These are phyloP conservation scores for Sanghuangporus baumii DNA, from an alignment of 1,284 basidiomycete genomes.

Conservation along the genomic window DNA sequence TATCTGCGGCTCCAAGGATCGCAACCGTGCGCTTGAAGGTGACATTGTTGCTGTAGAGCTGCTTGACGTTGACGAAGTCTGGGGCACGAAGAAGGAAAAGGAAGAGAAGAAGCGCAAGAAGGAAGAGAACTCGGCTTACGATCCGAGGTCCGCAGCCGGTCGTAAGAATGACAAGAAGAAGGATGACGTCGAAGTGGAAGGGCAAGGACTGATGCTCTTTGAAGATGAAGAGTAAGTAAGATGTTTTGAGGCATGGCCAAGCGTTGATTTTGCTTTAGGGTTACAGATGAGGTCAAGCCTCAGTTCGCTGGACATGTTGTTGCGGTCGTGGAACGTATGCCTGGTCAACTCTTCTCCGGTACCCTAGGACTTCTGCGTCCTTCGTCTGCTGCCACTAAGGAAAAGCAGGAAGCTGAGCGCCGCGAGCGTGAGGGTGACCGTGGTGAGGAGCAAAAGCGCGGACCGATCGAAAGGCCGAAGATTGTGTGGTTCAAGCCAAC, in stretches of 20 bases:
- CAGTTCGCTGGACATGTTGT: conserved; percentile 97
- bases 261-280: conserved; percentile 40
- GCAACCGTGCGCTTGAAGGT: conserved; percentile 96
- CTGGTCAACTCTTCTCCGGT: conserved; percentile 97
- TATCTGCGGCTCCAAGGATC: conserved; percentile 97
- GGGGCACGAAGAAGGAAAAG: conserved; percentile 99
- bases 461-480: conserved; percentile 86
- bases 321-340: conserved; percentile 97
- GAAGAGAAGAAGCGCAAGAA: conserved; percentile 99
- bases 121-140: conserved; percentile 95
- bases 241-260: conserved; percentile 4
- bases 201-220: conserved; percentile 92
- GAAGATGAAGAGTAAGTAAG: conserved; percentile 87
- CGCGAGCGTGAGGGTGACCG: conserved; percentile 93
- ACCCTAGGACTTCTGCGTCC: conserved; percentile 94
- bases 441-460: conserved; percentile 72
- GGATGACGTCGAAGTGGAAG: conserved; percentile 99
- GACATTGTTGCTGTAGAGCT: conserved; percentile 99
- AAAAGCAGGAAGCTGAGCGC: conserved; percentile 98
- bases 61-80: conserved; percentile 96
- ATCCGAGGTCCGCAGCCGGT: conserved; percentile 65
- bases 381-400: conserved; percentile 96
- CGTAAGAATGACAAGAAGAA: conserved; percentile 99
- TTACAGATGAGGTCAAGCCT: conserved; percentile 95
- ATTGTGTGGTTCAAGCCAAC: conserved; percentile 99